Evolutionary conservation across 345 rosid species (phyloP), one percentile per base, ranked within the genome.

Genomic region (Rhodamnia argentea): DNA sequence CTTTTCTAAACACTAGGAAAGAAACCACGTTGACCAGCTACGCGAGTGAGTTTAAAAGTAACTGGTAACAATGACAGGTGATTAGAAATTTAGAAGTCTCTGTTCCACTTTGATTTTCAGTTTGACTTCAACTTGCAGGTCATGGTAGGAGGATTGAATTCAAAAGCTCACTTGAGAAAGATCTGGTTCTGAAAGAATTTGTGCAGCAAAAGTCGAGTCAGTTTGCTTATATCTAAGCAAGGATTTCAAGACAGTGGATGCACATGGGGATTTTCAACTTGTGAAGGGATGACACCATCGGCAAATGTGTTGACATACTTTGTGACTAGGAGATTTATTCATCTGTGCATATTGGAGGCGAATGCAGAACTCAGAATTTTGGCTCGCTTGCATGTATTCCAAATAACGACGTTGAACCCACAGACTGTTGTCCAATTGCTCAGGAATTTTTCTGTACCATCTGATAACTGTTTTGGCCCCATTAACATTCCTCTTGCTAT

Each of bases 101-200:
- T 70, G 26, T 70, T 70, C 81, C 47, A 18, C 14, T 37, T 32
- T 70, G 47, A 70, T 70, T 18, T 70, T 37, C 14, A 37, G 13
- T 70, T 37, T 37, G 81, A 70, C 24, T 70, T 32, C 5, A 51
- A 52, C 78, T 83, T 81, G 55, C 89, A 89, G 90, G 90, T 78
- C 90, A 89, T 55, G 87, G 88, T 24, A 87, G 90, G 86, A 89
- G 90, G 84, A 74, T 87, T 81, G 89, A 85, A 52, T 89, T 85
- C 50, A 83, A 76, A 53, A 82, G 87, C 40, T 26, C 52, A 1
- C 16, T 58, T 10, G 90, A 89, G 89, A 89, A 87, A 64, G 82
- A 84, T 78, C 50, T 84, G 18, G 59, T 75, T 84, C 55, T 89
- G 55, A 55, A 87, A 37, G 83, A 83, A 22, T 87, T 89, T 84